Evolutionary conservation across 129 eudicot genomes (phyloP).

Genomic region (Solidago caesia): DNA sequence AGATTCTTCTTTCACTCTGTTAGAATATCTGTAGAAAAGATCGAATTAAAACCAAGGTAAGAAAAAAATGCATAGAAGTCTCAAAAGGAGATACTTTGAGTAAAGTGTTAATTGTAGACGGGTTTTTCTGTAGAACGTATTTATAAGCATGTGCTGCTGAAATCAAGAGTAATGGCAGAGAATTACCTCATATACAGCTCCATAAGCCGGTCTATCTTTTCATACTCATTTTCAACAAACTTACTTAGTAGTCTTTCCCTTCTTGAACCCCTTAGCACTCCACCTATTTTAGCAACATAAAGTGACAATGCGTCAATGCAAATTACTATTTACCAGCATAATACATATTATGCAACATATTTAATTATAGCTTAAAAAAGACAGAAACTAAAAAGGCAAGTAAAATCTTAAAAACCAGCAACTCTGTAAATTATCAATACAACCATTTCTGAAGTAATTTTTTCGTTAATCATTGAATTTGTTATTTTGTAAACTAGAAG

Average conservation of each 20-base stretch:
- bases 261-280: slow-evolving; percentile 96
- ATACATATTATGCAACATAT: slow-evolving; percentile 4
- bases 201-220: slow-evolving; percentile 95
- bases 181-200: slow-evolving; percentile 78
- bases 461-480: too few relatives aligned
- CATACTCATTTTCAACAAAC: slow-evolving; percentile 94
- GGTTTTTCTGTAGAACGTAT: not conserved
- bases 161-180: not conserved
- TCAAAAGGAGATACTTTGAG: not conserved
- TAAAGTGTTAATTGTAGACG: not conserved
- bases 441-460: not conserved
- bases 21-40: slow-evolving; percentile 58
- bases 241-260: slow-evolving; percentile 91
- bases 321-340: not conserved
- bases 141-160: not conserved
- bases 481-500: not conserved
- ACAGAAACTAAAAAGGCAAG: not conserved
- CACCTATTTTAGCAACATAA: slow-evolving; percentile 50
- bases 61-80: not conserved
- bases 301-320: slow-evolving; percentile 6
- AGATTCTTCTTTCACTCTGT: slow-evolving; percentile 86
- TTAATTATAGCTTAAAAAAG: not conserved
- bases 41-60: not conserved
- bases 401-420: not conserved
- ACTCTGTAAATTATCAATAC: not conserved